Percentiles rank a stretch among this genome's conserved stretches.
These are phyloP conservation scores for Coelastrella sp. DNA, from an alignment of 139 green algal genomes.

Conservation along the genomic window DNA sequence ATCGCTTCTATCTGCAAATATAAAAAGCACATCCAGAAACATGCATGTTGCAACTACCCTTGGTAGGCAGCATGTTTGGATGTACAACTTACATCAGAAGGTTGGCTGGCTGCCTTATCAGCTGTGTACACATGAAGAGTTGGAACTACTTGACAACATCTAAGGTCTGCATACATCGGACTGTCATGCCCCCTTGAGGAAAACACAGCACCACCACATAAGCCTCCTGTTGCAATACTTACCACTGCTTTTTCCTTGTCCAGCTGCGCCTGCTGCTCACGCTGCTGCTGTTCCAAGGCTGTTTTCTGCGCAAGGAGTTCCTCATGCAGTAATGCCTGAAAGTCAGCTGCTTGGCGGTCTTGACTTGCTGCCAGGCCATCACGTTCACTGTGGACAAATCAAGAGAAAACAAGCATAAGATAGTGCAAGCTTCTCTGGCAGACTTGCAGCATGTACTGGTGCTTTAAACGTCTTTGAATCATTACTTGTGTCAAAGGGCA, in stretches of 20 bases:
- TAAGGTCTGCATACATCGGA: no score
- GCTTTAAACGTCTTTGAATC: no score
- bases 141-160: no score
- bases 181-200: no score
- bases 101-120: neutral
- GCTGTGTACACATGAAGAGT: neutral
- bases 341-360: constrained; percentile 14
- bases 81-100: no score
- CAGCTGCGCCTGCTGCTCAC: constrained; percentile 16
- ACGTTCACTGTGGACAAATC: neutral
- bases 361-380: neutral
- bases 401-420: neutral
- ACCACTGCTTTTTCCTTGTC: constrained; percentile 43
- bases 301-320: constrained; percentile 40
- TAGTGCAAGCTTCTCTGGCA: no score
- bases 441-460: no score
- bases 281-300: neutral
- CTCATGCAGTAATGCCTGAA: constrained; percentile 21
- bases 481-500: no score
- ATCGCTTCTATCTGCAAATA: constrained; percentile 33
- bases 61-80: no score
- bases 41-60: neutral
- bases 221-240: neutral
- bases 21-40: neutral
- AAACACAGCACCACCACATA: neutral